Conservation (phyloP, 768 basidiomycete species). For the Rhodotorula taiwanensis region DNA sequence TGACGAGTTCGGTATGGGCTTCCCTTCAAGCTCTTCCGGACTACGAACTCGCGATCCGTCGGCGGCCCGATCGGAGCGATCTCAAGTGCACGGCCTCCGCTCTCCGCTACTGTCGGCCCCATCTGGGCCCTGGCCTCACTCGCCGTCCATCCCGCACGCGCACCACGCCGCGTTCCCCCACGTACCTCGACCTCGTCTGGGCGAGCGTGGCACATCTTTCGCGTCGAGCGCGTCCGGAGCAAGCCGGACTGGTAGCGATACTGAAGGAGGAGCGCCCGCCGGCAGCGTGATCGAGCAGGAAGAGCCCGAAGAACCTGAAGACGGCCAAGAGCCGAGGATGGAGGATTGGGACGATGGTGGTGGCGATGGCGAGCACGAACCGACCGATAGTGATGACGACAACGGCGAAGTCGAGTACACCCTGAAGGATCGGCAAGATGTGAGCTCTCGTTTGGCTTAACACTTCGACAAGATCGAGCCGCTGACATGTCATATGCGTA, state of each 20-base stretch:
- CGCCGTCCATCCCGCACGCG: slow-evolving; percentile 4
- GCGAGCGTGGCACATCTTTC: slow-evolving; percentile 16
- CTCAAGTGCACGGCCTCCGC: not conserved
- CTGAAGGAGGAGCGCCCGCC: slow-evolving; percentile 7
- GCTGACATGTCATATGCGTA: not conserved
- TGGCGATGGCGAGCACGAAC: slow-evolving; percentile 18
- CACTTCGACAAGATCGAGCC: not conserved
- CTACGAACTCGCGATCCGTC: slow-evolving; percentile 15
- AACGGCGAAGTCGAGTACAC: slow-evolving; percentile 49
- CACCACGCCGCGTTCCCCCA: not conserved
- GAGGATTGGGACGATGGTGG: slow-evolving; percentile 29
- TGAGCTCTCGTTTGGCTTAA: not conserved
- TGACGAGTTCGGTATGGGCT: slow-evolving; percentile 15
- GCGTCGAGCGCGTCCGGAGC: slow-evolving; percentile 12
- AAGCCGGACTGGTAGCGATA: slow-evolving; percentile 4
- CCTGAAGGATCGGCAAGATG: slow-evolving; percentile 85
- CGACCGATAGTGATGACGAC: slow-evolving; percentile 5
- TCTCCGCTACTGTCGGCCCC: not conserved
- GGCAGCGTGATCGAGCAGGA: slow-evolving; percentile 2
- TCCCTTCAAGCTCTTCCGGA: not conserved
- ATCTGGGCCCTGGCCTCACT: not conserved
- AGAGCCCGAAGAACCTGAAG: slow-evolving; percentile 6
- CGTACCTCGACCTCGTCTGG: slow-evolving; percentile 8
- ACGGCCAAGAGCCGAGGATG: slow-evolving; percentile 11
- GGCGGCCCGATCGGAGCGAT: slow-evolving; percentile 7